Evolutionary conservation across 2,329 filamentous ascomycete genomes (phyloP).

Genomic region (Aspergillus japonicus): DNA sequence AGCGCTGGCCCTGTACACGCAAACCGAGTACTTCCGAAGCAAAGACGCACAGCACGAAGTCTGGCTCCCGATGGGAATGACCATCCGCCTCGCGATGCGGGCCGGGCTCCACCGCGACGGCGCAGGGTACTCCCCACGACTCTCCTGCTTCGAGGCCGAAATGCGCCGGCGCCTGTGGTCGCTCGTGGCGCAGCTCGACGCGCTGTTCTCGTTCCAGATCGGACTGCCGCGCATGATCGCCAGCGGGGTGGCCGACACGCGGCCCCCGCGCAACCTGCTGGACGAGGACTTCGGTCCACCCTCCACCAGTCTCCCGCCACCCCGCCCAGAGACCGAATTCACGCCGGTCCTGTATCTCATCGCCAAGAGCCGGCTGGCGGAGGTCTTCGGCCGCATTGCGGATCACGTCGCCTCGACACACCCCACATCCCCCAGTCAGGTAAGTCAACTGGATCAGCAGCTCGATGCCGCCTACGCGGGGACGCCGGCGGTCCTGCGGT

Average conservation of each 20-base stretch:
- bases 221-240: slow-evolving; percentile 42
- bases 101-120: slow-evolving; percentile 48
- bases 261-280: slow-evolving; percentile 40
- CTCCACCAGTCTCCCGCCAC: slow-evolving; percentile 21
- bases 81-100: slow-evolving; percentile 32
- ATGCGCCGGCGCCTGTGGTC: slow-evolving; percentile 35
- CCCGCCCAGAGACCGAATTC: no score
- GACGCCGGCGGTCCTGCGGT: no score
- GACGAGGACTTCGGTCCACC: slow-evolving; percentile 40
- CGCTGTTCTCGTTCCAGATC: slow-evolving; percentile 38
- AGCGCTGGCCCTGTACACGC: no score
- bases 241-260: slow-evolving; percentile 39
- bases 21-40: no score
- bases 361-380: slow-evolving; percentile 16
- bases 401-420: no score
- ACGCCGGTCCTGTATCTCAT: no score
- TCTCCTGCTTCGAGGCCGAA: slow-evolving; percentile 26
- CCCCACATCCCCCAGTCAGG: no score
- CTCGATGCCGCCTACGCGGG: no score
- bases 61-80: slow-evolving; percentile 30
- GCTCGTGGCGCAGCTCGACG: slow-evolving; percentile 38
- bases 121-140: slow-evolving; percentile 23
- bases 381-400: slow-evolving; percentile 6
- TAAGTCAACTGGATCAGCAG: no score
- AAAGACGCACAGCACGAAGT: neutral